Evolutionary conservation across 2,329 filamentous ascomycete species (phyloP).

Genomic region (Colletotrichum sublineola): DNA sequence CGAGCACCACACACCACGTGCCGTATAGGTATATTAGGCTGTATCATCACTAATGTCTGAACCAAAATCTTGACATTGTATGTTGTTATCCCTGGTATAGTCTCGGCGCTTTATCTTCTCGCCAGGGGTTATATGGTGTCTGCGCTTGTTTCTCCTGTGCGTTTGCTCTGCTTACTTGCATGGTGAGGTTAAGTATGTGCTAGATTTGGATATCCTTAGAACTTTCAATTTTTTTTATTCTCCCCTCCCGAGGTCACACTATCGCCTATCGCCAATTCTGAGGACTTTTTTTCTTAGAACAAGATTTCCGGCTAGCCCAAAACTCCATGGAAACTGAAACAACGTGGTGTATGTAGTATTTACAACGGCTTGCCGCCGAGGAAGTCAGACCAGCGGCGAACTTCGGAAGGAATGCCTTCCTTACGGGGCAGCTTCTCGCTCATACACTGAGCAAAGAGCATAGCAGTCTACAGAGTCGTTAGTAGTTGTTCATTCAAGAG

Average conservation of each 20-base stretch:
- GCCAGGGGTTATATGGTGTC: too few relatives aligned
- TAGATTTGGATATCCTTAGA: neutral
- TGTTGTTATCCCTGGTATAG: too few relatives aligned
- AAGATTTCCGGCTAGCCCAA: constrained; percentile 23
- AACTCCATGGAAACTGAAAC: constrained; percentile 15
- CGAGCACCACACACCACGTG: too few relatives aligned
- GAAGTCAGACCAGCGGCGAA: constrained; percentile 95
- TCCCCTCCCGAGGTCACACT: constrained; percentile 1
- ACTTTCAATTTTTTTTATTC: neutral
- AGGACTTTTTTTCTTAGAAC: constrained; percentile 15
- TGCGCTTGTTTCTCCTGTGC: too few relatives aligned
- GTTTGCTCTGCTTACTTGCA: too few relatives aligned
- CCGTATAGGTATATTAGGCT: too few relatives aligned
- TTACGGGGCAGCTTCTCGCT: constrained; percentile 91
- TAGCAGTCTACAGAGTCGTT: constrained; percentile 77
- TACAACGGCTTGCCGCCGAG: constrained; percentile 87
- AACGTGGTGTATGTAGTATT: constrained; percentile 45
- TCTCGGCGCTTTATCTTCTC: too few relatives aligned
- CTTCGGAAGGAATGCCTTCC: constrained; percentile 91
- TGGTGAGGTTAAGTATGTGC: too few relatives aligned
- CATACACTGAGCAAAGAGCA: constrained; percentile 97
- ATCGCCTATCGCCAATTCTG: constrained; percentile 15
- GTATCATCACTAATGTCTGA: too few relatives aligned
- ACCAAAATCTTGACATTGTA: too few relatives aligned
- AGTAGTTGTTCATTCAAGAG: constrained; percentile 44